Base-by-base conservation (phyloP, 2,329 filamentous ascomycete species). In the Stylonectria norvegica region DNA sequence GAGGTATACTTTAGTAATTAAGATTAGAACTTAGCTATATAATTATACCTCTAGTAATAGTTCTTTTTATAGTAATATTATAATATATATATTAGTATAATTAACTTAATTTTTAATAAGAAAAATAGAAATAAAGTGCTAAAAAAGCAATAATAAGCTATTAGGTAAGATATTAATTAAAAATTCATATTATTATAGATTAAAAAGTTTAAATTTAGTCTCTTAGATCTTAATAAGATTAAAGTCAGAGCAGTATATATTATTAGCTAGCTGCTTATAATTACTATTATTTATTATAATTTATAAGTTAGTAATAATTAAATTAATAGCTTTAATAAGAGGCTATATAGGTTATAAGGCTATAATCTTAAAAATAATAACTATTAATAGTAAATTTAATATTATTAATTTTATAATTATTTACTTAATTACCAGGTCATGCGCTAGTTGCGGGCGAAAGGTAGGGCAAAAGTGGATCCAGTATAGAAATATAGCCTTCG, bases 1-100 rank as follows among this genome's bases (percentile, higher is more conserved):
- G 14, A 42, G 22, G 30, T 42, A 42, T 29, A 36, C 37, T 16
- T 39, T 36, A 28, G n/a, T 9, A 14, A 19, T 15, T 2, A n/a
- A 18, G 9, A 16, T 34, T 16, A 11, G 10, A 6, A 18, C 10
- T 23, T 11, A 36, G n/a, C n/a, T n/a, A n/a, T n/a, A n/a, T n/a
- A n/a, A n/a, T n/a, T 28, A 28, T n/a, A n/a, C n/a, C n/a, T n/a
- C n/a, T n/a, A n/a, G 5, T 35, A 35, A 34, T 34, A 9, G 5
- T n/a, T 14, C 19, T 35, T 35, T 20, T 22, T 20, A 12, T 35
- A 35, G 31, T 22, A 20, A 35, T n/a, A 22, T 11, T 6, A 8
- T 22, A 6, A 35, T 17, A 17, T 17, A n/a, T 35, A 7, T 6
- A 35, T n/a, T n/a, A n/a, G n/a, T n/a, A 10, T 35, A 20, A 8